Base-by-base conservation (phyloP, 176 grass and related monocot species). In the Poa pratensis region DNA sequence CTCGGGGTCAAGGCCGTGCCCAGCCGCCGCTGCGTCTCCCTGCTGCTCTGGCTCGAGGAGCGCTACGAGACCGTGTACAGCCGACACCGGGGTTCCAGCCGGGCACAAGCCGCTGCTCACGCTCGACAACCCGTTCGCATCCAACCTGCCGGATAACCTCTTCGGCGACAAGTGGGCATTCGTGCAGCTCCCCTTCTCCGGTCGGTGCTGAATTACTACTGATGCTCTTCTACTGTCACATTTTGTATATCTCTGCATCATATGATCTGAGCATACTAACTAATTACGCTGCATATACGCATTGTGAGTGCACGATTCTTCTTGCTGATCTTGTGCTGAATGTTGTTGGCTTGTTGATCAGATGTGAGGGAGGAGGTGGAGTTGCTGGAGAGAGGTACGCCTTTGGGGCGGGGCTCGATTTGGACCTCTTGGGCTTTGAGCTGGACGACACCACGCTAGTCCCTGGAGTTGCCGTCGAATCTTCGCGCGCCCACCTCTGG, bases 131-230 rank as follows among this genome's bases (percentile, higher is more conserved):
- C 96, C 96, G 6, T 99, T 99, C 87, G 85, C 94, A 66, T 94
- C 94, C 75, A 83, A 78, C 65, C 88, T 99, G 52, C 96, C 96
- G 6, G 93, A 99, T 15, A 99, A 99, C 71, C 93, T 99, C 81
- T 82, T 96, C 84, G 91, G 96, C 24, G 94, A 99, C 54, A 94
- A 92, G 81, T 94, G 96, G 96, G 94, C 94, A 24, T 99, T 99
- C 84, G 94, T 99, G 81, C 96, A 99, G 84, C 88, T 99, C 30
- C 94, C 96, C 0, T 96, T 94, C 78, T 91, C 90, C 76, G 90
- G 96, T 99, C 71, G 26, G 71, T 73, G 42, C 69, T 48, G 69
- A 39, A 69, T 46, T 3, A 0, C n/a, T 2, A 28, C 57, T 0
- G 28, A 65, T 18, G 62, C 62, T 34, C 0, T 65, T 65, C 27